Evolutionary conservation across 1,284 basidiomycete genomes (phyloP).

Genomic region (Cryptococcus sp.): DNA sequence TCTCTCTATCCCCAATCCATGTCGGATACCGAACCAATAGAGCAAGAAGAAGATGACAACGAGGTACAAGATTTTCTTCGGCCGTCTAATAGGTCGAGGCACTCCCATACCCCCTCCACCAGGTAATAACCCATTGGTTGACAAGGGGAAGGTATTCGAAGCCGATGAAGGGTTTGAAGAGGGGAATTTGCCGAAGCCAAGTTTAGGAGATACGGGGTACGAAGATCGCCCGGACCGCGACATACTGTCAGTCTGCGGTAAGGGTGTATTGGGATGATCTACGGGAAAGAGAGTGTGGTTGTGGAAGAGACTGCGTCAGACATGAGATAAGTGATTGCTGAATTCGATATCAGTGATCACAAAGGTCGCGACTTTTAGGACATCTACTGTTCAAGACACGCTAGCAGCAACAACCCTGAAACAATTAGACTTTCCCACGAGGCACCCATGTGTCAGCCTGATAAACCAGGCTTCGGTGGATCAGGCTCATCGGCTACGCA

Average conservation of each 20-base stretch:
- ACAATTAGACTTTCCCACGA: too few relatives aligned
- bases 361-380: neutral
- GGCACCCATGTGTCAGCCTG: too few relatives aligned
- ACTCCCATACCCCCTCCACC: constrained; percentile 9
- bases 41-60: constrained; percentile 45
- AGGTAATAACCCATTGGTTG: neutral
- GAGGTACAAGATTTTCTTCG: constrained; percentile 50
- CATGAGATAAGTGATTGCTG: neutral
- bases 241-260: too few relatives aligned
- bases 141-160: constrained; percentile 15
- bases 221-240: too few relatives aligned
- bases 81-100: constrained; percentile 43
- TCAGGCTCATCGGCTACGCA: too few relatives aligned
- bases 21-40: constrained; percentile 52
- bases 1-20: constrained; percentile 46
- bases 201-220: too few relatives aligned
- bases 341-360: constrained; percentile 2
- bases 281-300: too few relatives aligned
- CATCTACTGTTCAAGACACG: too few relatives aligned
- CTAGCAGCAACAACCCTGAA: too few relatives aligned
- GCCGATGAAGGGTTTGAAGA: neutral
- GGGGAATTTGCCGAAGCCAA: neutral
- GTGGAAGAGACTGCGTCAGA: neutral
- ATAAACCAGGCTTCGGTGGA: too few relatives aligned
- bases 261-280: constrained; percentile 1